phyloP scores from a whole-genome alignment of 305 asterid genomes.

The Solanum hybrid region DNA sequence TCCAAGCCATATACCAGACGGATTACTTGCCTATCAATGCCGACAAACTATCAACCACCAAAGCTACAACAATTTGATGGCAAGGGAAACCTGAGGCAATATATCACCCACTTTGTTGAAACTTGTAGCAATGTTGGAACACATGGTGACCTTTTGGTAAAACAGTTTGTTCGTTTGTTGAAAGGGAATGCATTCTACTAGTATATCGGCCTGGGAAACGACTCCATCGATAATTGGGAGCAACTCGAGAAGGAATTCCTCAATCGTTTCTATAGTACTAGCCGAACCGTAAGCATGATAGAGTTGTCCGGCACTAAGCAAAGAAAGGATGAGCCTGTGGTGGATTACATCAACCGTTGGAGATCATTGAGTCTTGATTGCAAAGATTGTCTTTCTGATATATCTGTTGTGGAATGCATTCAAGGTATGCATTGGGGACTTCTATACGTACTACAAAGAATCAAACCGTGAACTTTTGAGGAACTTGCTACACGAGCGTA shows the following conservation, averaged over 20 bases:
- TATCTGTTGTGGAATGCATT: neutral
- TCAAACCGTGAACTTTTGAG: too few species aligned
- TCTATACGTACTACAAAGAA: too few species aligned
- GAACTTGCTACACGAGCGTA: neutral
- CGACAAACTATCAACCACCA: too few species aligned
- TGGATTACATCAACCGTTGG: neutral
- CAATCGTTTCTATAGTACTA: neutral
- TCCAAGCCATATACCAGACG: too few species aligned
- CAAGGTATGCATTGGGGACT: neutral
- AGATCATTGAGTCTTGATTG: neutral
- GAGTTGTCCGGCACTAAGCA: neutral
- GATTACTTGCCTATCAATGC: too few species aligned
- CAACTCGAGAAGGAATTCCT: neutral
- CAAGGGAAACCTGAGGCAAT: too few species aligned
- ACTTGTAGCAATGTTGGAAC: neutral
- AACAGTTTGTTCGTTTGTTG: neutral
- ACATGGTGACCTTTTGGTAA: neutral
- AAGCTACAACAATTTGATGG: too few species aligned
- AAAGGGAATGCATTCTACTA: too few species aligned
- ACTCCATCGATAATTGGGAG: neutral
- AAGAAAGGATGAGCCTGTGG: neutral
- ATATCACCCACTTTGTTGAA: neutral
- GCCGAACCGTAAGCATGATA: neutral
- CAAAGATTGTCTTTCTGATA: neutral
- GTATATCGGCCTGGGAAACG: neutral